Conservation (phyloP, 2,329 filamentous ascomycete species). For the Calonectria montana region DNA sequence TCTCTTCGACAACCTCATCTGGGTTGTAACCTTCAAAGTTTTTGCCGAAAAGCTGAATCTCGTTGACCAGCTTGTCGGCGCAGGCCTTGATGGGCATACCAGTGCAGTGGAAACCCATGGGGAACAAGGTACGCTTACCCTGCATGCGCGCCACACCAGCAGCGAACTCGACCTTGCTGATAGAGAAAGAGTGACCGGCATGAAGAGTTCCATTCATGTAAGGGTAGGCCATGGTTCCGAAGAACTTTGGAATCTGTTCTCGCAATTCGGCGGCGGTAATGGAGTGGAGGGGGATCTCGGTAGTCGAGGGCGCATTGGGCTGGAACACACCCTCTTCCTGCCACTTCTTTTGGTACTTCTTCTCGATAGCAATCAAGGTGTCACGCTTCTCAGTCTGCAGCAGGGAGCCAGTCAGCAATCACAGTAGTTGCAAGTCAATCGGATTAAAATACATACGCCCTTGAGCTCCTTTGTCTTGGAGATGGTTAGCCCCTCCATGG, state of each 20-base stretch:
- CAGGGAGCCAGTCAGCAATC: conserved; percentile 30
- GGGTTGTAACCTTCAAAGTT: conserved; percentile 84
- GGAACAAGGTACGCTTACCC: conserved; percentile 88
- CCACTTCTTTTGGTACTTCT: conserved; percentile 86
- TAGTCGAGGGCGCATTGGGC: conserved; percentile 81
- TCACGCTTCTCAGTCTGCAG: conserved; percentile 86
- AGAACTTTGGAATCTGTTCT: conserved; percentile 89
- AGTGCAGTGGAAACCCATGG: conserved; percentile 91
- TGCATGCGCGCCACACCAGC: conserved; percentile 90
- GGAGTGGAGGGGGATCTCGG: conserved; percentile 80
- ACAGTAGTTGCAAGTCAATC: not conserved
- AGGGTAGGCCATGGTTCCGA: conserved; percentile 67
- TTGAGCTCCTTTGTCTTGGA: conserved; percentile 72
- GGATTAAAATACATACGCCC: conserved; percentile 56
- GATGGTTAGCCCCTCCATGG: conserved; percentile 62
- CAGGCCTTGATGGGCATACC: conserved; percentile 99
- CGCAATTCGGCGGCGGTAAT: conserved; percentile 81
- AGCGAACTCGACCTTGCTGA: conserved; percentile 93
- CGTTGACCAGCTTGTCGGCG: conserved; percentile 92
- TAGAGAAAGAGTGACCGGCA: conserved; percentile 91
- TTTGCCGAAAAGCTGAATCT: conserved; percentile 88
- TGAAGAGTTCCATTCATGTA: conserved; percentile 93
- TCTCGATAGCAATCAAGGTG: conserved; percentile 83
- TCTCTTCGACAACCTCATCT: conserved; percentile 64
- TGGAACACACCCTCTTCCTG: conserved; percentile 75